Evolutionary conservation across 495 filamentous ascomycete genomes (phyloP).

Genomic region (Extremus antarcticus): DNA sequence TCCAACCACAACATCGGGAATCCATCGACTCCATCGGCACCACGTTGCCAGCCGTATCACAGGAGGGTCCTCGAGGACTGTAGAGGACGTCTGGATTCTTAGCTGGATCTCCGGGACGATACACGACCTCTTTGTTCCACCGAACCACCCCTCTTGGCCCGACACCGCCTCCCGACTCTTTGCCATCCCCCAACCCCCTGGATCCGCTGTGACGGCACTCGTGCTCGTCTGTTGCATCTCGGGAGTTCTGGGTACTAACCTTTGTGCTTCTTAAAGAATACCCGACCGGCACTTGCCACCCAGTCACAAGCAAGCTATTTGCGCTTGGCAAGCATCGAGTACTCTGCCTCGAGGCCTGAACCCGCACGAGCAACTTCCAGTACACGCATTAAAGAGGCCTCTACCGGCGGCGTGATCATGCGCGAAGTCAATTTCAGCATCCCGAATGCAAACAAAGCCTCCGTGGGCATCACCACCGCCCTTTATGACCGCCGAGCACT

Average conservation of each 20-base stretch:
- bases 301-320: background rate
- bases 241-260: background rate
- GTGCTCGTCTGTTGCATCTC: background rate
- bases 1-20: background rate
- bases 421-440: slow-evolving; percentile 99
- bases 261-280: background rate
- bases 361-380: background rate
- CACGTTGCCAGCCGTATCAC: background rate
- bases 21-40: background rate
- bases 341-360: no score
- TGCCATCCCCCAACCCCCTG: background rate
- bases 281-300: background rate
- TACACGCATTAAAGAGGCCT: background rate
- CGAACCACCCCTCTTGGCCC: background rate
- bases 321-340: no score
- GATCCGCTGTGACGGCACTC: background rate
- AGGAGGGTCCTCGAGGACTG: background rate
- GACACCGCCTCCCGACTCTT: background rate
- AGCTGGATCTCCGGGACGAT: background rate
- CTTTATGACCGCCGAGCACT: slow-evolving; percentile 94
- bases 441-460: slow-evolving; percentile 98
- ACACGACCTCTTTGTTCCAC: background rate
- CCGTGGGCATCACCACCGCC: slow-evolving; percentile 96
- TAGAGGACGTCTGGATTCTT: background rate
- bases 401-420: slow-evolving; percentile 43